Evolutionary conservation across 192 early-diverging fungal genomes (phyloP), one percentile per base, ranked within the genome.

Genomic region (Backusella australiensis): DNA sequence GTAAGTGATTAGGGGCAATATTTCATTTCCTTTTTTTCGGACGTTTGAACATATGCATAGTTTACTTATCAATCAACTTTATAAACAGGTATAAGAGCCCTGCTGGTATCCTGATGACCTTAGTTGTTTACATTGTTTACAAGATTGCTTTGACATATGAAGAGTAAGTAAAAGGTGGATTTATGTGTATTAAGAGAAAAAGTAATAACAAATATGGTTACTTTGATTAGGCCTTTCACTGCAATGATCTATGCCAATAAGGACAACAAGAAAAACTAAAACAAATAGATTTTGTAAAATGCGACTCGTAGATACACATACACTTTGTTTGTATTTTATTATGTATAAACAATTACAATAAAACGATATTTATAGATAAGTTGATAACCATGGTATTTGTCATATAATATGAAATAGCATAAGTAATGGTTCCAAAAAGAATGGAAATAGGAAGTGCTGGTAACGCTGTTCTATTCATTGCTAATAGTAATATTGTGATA

Each of bases 371-470:
- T 46, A 72, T 52, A 34, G 49, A 52, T 35, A 53, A 56, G 23
- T n/a, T 15, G 0, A 3, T 8, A 19, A 72, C 11, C 71, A 72
- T 72, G n/a, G 1, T 23, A n/a, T 9, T 72, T 12, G 71, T 72
- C 34, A 56, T 72, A 36, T 49, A 34, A 9, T 35, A 53, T 34
- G 6, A 49, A n/a, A 72, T 59, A 34, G 46, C 34, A 72, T 72
- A 72, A 8, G 71, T 38, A 49, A 56, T 12, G 19, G 19, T 83
- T 9, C 92, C 93, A 81, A 94, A 91, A 38, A 88, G 85, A 69
- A 94, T 94, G 23, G 89, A 91, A 39, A 95, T 94, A 1, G 92
- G 93, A 7, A 94, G 78, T 19, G 93, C 93, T 7, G 93, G 93
- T 5, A 94, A 79, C 6, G 93, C 90, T 72, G 91, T 93, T 66